phyloP scores from a whole-genome alignment of 768 basidiomycete genomes.

The Xerocomellus amylosporus region DNA sequence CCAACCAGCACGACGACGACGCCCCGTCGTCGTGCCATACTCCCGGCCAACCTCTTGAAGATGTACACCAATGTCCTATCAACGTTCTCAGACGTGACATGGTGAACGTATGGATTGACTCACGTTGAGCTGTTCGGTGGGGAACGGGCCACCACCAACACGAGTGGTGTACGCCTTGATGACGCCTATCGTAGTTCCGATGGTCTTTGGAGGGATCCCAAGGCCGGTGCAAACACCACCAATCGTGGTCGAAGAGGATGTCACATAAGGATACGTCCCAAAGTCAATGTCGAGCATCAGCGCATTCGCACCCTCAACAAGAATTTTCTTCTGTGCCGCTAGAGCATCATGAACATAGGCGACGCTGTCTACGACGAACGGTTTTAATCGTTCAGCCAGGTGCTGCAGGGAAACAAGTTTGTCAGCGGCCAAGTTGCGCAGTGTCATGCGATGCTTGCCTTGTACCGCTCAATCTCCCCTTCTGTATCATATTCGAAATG shows the following conservation, averaged over 20 bases:
- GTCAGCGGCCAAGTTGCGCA: background rate
- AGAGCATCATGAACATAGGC: constrained; percentile 82
- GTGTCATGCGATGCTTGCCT: constrained; percentile 46
- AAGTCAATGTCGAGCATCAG: constrained; percentile 98
- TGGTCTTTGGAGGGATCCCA: constrained; percentile 88
- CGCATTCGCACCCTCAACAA: constrained; percentile 98
- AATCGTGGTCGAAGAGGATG: constrained; percentile 88
- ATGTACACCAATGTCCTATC: constrained; percentile 75
- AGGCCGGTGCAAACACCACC: constrained; percentile 97
- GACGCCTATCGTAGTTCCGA: constrained; percentile 89
- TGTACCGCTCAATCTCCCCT: constrained; percentile 90
- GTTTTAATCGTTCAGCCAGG: constrained; percentile 79
- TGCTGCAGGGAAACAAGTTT: constrained; percentile 39
- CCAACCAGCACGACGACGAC: constrained; percentile 94
- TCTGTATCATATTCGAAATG: constrained; percentile 99
- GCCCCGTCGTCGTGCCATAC: constrained; percentile 90
- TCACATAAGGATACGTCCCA: constrained; percentile 97
- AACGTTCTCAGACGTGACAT: background rate
- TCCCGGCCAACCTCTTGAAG: constrained; percentile 93
- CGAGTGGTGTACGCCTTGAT: constrained; percentile 98
- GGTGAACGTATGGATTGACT: constrained; percentile 24
- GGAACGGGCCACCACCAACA: constrained; percentile 98
- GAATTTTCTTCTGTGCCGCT: constrained; percentile 67
- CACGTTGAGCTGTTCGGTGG: constrained; percentile 91
- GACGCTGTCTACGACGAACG: constrained; percentile 88